Evolutionary conservation across 2,329 filamentous ascomycete genomes (phyloP).

Genomic region (Fusarium odoratissimum): DNA sequence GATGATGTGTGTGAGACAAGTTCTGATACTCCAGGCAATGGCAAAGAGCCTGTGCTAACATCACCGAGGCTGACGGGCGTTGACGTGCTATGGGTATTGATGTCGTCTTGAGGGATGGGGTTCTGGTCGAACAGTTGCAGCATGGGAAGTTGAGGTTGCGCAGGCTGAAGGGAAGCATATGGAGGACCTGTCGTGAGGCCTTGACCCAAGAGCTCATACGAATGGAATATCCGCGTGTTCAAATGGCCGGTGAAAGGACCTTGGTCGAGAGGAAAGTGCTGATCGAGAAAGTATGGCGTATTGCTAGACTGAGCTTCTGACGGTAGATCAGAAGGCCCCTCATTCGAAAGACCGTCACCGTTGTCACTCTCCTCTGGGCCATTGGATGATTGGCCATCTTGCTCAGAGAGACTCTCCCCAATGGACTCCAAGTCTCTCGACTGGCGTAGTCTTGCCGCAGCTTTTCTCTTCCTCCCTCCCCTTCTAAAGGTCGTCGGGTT

Average conservation of each 20-base stretch:
- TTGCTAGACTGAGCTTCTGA: neutral
- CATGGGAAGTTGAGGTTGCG: neutral
- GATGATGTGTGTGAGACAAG: neutral
- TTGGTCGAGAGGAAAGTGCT: neutral
- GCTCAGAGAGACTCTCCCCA: neutral
- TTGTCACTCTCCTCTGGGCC: neutral
- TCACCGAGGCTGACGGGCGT: conserved; percentile 3
- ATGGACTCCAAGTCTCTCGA: neutral
- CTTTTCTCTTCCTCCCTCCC: conserved; percentile 10
- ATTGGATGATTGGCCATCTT: neutral
- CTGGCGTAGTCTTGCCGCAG: neutral
- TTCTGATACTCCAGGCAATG: neutral
- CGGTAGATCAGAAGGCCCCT: neutral
- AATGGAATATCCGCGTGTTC: conserved; percentile 34
- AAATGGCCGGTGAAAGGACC: conserved; percentile 15
- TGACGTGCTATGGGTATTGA: neutral
- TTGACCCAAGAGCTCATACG: conserved; percentile 35
- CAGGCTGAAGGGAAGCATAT: neutral
- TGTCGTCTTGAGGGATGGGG: neutral
- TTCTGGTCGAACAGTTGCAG: conserved; percentile 1
- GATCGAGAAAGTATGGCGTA: neutral
- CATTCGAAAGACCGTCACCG: neutral
- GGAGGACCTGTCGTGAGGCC: conserved; percentile 14
- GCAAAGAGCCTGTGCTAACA: neutral
- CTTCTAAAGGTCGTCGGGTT: conserved; percentile 36